A percentile compares a stretch with the other conserved stretches of the same genome.
phyloP scores from a whole-genome alignment of 371 early-diverging fungal species.

The Gilbertella persicaria region DNA sequence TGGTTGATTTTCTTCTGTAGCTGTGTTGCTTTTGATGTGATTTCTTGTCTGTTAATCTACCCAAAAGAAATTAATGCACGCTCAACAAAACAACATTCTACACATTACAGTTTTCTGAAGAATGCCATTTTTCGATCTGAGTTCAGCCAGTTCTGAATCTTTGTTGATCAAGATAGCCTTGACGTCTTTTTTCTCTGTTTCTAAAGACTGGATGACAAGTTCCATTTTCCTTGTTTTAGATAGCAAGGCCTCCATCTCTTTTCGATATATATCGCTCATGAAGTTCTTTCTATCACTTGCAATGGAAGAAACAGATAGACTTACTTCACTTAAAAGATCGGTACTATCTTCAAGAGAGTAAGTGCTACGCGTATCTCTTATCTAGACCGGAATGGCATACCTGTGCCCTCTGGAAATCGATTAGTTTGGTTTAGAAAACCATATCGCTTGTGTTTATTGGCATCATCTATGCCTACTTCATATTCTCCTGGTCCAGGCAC shows the following conservation, averaged over 20 bases:
- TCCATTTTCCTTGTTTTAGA: constrained; percentile 37
- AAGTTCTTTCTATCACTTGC: constrained; percentile 21
- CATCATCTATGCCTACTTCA: constrained; percentile 28
- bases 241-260: constrained; percentile 38
- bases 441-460: constrained; percentile 27
- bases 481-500: constrained; percentile 51
- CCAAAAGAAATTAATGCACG: neutral
- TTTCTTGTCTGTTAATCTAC: constrained; percentile 33
- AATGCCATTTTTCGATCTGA: constrained; percentile 30
- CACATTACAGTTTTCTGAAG: constrained; percentile 32
- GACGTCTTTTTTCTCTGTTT: constrained; percentile 25
- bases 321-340: neutral
- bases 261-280: constrained; percentile 38
- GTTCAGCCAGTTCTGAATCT: constrained; percentile 39
- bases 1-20: constrained; percentile 34
- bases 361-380: neutral
- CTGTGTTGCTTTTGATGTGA: constrained; percentile 27
- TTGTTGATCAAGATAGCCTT: constrained; percentile 17
- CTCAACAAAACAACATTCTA: neutral
- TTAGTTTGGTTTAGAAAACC: constrained; percentile 34
- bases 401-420: constrained; percentile 27
- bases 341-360: neutral
- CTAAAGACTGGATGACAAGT: constrained; percentile 18
- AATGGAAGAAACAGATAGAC: constrained; percentile 7
- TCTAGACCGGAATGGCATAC: neutral